Evolutionary conservation across 1,284 basidiomycete species (phyloP).

Genomic region (Exobasidium rhododendri): DNA sequence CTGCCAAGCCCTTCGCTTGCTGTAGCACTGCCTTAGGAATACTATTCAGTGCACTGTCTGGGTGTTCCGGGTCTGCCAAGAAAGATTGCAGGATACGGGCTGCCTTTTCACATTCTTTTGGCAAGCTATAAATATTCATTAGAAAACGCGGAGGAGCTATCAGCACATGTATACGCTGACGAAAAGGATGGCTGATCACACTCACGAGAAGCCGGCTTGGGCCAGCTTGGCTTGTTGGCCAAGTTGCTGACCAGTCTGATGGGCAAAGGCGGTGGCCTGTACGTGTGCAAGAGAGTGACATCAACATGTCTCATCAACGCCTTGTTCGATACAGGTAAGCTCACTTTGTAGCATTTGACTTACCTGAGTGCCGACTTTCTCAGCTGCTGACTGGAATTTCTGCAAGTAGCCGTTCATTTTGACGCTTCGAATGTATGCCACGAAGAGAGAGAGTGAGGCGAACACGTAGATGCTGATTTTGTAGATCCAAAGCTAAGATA

Average conservation of each 20-base stretch:
- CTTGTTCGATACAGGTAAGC: too few relatives aligned
- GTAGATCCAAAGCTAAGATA: too few relatives aligned
- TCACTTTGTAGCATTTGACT: too few relatives aligned
- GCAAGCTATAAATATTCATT: slow-evolving; percentile 23
- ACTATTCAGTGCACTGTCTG: slow-evolving; percentile 86
- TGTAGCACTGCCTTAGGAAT: slow-evolving; percentile 92
- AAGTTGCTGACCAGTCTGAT: slow-evolving; percentile 34
- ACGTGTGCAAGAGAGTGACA: not conserved
- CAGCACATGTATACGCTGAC: too few relatives aligned
- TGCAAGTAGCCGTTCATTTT: slow-evolving; percentile 62
- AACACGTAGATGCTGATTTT: not conserved
- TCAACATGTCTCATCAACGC: not conserved
- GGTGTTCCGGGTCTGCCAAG: slow-evolving; percentile 82
- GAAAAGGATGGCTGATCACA: not conserved
- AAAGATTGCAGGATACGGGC: slow-evolving; percentile 85
- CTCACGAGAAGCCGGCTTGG: slow-evolving; percentile 43
- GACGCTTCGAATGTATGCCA: not conserved
- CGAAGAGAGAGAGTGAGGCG: not conserved
- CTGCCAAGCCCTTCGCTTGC: slow-evolving; percentile 77
- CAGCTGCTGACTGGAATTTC: slow-evolving; percentile 74
- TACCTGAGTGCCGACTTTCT: slow-evolving; percentile 76
- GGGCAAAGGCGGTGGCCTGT: slow-evolving; percentile 48
- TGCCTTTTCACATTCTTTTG: slow-evolving; percentile 65
- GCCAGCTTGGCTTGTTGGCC: slow-evolving; percentile 42
- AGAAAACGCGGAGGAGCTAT: too few relatives aligned